Evolutionary conservation across 208 protist species (phyloP), one percentile per base, ranked within the genome.

Genomic region (Leishmania braziliensis): DNA sequence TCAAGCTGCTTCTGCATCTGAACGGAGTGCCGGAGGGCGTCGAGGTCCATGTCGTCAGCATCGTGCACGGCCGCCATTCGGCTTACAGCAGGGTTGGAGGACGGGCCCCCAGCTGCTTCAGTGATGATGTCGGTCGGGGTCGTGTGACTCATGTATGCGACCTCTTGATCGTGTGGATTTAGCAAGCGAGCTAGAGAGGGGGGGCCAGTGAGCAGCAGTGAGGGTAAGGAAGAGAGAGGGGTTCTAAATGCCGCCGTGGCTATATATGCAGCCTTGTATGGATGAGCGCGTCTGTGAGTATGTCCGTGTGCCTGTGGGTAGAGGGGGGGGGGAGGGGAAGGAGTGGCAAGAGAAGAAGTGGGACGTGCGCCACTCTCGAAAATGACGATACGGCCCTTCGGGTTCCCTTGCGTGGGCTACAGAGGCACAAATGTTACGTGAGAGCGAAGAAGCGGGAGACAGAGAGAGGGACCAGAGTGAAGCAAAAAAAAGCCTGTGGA

Each of bases 21-120:
- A 12, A 96, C 83, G 2, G 81, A 85, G n/a, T 87, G 86, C 23
- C 88, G 87, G 54, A 95, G 83, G 1, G 84, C 73, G 63, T 94
- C 86, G 75, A 97, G 88, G 73, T 97, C 89, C 79, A 94, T 90
- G 60, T 90, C 84, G 50, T 80, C 82, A 39, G 87, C 90, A 26
- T 77, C 72, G 36, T 85, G 46, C 16, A 82, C 2, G 48, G 58
- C 73, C 5, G 48, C 56, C 39, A 39, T 10, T 46, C 46, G 20
- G 36, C 73, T 3, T 10, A 12, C 68, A 39, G 29, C 36, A 18
- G 56, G n/a, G 16, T 26, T 18, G 20, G 81, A 54, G 16, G 26
- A 9, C 39, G 65, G 68, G 20, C 16, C 5, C 69, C 60, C 75
- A 46, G 26, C 43, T 14, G 56, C 56, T 4, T 39, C 62, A 20